phyloP scores from a whole-genome alignment of 2,329 filamentous ascomycete genomes.

The Talaromyces sp. region DNA sequence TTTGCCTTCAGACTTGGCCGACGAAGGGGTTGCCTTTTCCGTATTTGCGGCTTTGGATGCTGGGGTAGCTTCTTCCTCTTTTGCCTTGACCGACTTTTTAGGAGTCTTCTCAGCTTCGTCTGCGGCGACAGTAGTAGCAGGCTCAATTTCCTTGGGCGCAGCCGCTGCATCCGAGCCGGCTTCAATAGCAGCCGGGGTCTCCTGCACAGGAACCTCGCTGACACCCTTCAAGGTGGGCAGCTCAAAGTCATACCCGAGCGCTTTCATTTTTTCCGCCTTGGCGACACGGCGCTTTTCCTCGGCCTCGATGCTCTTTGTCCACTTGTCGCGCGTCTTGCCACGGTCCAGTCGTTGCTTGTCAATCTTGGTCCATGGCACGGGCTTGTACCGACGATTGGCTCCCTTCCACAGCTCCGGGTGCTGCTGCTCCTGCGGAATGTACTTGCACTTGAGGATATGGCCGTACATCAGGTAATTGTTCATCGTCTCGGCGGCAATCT shows the following conservation, averaged over 20 bases:
- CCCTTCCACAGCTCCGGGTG: conserved; percentile 84
- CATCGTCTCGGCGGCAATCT: conserved; percentile 93
- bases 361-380: conserved; percentile 81
- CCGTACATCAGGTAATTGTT: conserved; percentile 95
- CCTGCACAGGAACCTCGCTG: conserved; percentile 47
- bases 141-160: conserved; percentile 17
- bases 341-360: conserved; percentile 70
- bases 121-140: conserved; percentile 22
- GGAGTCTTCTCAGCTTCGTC: conserved; percentile 19
- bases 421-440: conserved; percentile 70
- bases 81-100: conserved; percentile 31
- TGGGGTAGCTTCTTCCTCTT: conserved; percentile 17
- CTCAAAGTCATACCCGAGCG: conserved; percentile 78
- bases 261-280: conserved; percentile 71
- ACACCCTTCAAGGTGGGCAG: conserved; percentile 66
- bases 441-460: conserved; percentile 84
- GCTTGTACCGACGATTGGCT: conserved; percentile 84
- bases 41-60: conserved; percentile 2
- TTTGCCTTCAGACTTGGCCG: conserved; percentile 5
- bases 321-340: conserved; percentile 68
- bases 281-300: conserved; percentile 67
- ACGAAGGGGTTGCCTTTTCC: conserved; percentile 1
- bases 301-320: conserved; percentile 68
- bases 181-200: conserved; percentile 22
- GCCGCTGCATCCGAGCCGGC: conserved; percentile 10